Conservation (phyloP, 2,329 filamentous ascomycete genomes). For the Dactylellina parvicollis region DNA sequence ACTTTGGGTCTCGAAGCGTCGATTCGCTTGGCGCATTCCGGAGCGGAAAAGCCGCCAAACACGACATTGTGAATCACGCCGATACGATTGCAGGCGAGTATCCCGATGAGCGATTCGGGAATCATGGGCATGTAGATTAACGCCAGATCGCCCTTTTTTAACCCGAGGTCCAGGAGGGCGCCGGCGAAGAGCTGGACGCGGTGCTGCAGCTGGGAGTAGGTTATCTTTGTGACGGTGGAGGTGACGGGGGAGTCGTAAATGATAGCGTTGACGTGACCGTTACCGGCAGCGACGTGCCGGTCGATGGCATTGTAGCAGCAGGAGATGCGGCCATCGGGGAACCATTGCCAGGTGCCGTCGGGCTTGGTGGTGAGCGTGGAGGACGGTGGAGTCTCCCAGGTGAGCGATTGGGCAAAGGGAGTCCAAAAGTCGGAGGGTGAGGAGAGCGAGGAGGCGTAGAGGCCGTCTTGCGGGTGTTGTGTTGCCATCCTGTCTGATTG, state of each 20-base stretch:
- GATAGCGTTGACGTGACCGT: constrained; percentile 78
- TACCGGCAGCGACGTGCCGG: constrained; percentile 82
- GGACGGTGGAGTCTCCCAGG: constrained; percentile 82
- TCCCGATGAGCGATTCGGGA: constrained; percentile 84
- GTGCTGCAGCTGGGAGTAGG: constrained; percentile 77
- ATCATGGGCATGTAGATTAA: constrained; percentile 98
- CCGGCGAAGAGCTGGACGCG: constrained; percentile 86
- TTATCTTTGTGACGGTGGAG: constrained; percentile 74
- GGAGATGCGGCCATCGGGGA: constrained; percentile 85
- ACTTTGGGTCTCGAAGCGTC: constrained; percentile 79
- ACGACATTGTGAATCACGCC: constrained; percentile 92
- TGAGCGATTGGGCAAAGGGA: constrained; percentile 75
- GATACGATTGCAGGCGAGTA: constrained; percentile 80
- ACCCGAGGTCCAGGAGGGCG: constrained; percentile 81
- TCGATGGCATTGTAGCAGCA: constrained; percentile 93
- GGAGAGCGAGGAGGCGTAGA: constrained; percentile 70
- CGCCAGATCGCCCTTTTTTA: constrained; percentile 84
- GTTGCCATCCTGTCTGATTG: constrained; percentile 16
- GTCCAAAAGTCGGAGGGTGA: constrained; percentile 79
- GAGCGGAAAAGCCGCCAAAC: constrained; percentile 88
- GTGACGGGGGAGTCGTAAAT: constrained; percentile 90
- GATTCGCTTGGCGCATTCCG: constrained; percentile 85
- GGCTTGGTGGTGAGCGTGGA: constrained; percentile 68
- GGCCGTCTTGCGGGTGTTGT: constrained; percentile 63
- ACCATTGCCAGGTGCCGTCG: constrained; percentile 84